Base-by-base conservation (phyloP, 2,329 filamentous ascomycete species). In the Chaetoscypha palmicola region DNA sequence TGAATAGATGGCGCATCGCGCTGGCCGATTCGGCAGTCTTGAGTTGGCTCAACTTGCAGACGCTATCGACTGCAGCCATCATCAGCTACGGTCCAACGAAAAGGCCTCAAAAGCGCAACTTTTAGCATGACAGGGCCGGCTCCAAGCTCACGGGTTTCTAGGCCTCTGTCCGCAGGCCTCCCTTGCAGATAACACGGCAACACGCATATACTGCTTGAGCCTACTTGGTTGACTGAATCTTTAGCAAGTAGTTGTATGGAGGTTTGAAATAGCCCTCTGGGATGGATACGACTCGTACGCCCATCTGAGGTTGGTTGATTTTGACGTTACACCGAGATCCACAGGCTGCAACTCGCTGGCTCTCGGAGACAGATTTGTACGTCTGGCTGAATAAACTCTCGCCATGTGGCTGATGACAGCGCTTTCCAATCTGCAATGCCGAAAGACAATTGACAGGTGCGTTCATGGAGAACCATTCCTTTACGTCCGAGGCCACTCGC, bases 181-280 rank as follows among this genome's bases (percentile, higher is more conserved):
- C 34, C 34, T 21, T 37, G 34, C 34, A 37, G 20, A 20, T 12
- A 14, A 20, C 34, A 37, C 34, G 34, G 34, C 34, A 37, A 37
- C 34, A 3, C 22, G 34, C 34, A 37, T 37, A 21, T 12, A n/a
- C 12, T 37, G 12, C 14, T 34, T 17, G 14, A n/a, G n/a, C n/a
- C n/a, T n/a, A 34, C 14, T 34, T 34, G 34, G 19, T 22, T 3
- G 21, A 16, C 21, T 23, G 14, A 21, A 21, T 22, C 11, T 20
- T 20, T 12, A n/a, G 14, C n/a, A 21, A 37, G 9, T 20, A 7
- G 31, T 33, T 17, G 5, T 33, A 16, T 9, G 11, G 16, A 5
- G 31, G 14, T 33, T 16, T 33, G 8, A 9, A 8, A 8, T 16
- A 17, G 16, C 24, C 24, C 12, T 7, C 24, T 28, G 7, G 24